phyloP scores from a whole-genome alignment of 2,329 filamentous ascomycete species.

The Clonostachys byssicola region DNA sequence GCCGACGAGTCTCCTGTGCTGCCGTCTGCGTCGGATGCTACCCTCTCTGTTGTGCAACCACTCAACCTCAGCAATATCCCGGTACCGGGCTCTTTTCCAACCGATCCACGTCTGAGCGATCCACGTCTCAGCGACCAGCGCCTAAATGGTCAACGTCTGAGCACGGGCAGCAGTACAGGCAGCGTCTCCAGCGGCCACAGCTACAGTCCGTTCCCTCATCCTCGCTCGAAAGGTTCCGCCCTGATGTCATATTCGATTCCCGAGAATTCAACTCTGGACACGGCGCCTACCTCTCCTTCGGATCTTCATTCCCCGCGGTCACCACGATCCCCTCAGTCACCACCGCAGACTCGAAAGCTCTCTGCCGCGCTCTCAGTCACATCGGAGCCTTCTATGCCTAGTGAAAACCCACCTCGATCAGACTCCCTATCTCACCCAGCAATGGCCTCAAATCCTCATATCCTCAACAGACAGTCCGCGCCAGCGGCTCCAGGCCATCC shows the following conservation, averaged over 20 bases:
- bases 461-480: too few species aligned
- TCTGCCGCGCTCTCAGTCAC: too few species aligned
- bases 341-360: too few species aligned
- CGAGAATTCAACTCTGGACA: neutral
- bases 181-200: neutral
- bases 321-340: too few species aligned
- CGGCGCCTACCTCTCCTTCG: neutral
- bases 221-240: too few species aligned
- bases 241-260: constrained; percentile 1
- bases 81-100: neutral
- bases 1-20: constrained; percentile 2
- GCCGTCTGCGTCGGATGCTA: too few species aligned
- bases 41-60: too few species aligned
- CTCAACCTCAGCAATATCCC: neutral
- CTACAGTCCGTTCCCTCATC: neutral
- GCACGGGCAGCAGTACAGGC: neutral
- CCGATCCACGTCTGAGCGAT: neutral
- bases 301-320: neutral
- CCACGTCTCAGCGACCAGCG: neutral
- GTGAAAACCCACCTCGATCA: too few species aligned
- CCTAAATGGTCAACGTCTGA: neutral
- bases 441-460: too few species aligned
- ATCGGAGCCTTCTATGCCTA: too few species aligned
- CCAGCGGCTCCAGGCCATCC: too few species aligned
- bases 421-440: too few species aligned